phyloP scores from a whole-genome alignment of 345 rosid species.

The Salix arbutifolia region DNA sequence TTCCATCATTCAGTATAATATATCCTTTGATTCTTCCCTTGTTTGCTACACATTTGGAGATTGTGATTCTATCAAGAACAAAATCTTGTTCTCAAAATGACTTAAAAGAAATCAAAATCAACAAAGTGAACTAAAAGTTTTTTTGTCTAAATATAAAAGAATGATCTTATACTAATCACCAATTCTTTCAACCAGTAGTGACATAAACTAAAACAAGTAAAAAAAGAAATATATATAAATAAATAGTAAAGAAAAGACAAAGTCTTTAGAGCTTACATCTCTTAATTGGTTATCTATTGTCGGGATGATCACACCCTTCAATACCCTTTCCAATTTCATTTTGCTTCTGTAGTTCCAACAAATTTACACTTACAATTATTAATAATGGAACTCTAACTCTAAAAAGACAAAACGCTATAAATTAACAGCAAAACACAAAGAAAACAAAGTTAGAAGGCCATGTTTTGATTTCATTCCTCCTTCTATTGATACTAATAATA shows the following conservation, averaged over 20 bases:
- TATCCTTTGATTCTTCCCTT: slow-evolving; percentile 9
- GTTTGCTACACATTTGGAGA: slow-evolving; percentile 53
- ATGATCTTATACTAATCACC: neutral
- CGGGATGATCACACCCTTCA: slow-evolving; percentile 22
- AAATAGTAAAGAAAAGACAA: no score
- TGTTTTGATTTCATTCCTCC: neutral
- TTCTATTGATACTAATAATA: neutral
- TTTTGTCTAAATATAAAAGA: neutral
- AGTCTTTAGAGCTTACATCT: neutral
- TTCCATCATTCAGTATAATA: slow-evolving; percentile 34
- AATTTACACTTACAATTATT: slow-evolving; percentile 9
- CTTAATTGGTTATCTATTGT: neutral
- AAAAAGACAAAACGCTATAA: neutral
- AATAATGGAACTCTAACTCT: neutral
- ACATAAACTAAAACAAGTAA: neutral
- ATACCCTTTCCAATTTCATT: slow-evolving; percentile 19
- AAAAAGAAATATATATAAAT: neutral
- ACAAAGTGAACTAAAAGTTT: neutral
- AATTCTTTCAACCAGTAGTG: neutral
- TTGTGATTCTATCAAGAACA: slow-evolving; percentile 43
- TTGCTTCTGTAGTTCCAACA: slow-evolving; percentile 33
- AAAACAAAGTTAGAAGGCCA: neutral
- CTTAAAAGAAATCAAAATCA: slow-evolving; percentile 28
- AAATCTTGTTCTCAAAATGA: slow-evolving; percentile 42
- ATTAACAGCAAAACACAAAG: neutral